phyloP scores from a whole-genome alignment of 108 stramenopile species.

The Pelagomonas calceolata region DNA sequence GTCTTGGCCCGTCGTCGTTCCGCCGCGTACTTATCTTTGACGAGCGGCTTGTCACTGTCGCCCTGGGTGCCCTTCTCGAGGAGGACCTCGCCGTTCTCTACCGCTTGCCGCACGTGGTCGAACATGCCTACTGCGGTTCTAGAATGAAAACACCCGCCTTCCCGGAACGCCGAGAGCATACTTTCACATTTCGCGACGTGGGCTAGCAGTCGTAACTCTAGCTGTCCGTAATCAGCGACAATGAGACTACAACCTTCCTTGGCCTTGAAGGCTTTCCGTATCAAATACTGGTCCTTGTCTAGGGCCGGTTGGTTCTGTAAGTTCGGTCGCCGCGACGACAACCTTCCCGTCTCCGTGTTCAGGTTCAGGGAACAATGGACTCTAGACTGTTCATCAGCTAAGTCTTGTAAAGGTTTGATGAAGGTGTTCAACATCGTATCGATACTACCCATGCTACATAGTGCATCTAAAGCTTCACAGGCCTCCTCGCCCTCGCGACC shows the following conservation, averaged over 20 bases:
- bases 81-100: conserved; percentile 82
- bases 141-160: conserved; percentile 96
- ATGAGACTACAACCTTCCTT: conserved; percentile 81
- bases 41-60: conserved; percentile 70
- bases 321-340: conserved; percentile 87
- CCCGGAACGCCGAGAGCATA: conserved; percentile 91
- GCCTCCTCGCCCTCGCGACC: conserved; percentile 71
- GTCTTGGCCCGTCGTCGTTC: conserved; percentile 97
- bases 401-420: conserved; percentile 58
- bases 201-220: conserved; percentile 89
- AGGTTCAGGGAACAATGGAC: conserved; percentile 94
- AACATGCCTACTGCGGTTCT: conserved; percentile 98
- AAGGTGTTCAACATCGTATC: conserved; percentile 92
- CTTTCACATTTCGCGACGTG: conserved; percentile 87
- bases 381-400: conserved; percentile 73
- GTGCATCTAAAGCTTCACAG: conserved; percentile 75
- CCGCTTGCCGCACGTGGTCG: conserved; percentile 75
- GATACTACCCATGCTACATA: conserved; percentile 75
- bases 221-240: conserved; percentile 98
- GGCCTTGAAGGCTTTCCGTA: conserved; percentile 79
- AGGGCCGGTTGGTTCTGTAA: conserved; percentile 98
- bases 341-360: conserved; percentile 96
- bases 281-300: conserved; percentile 89
- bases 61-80: conserved; percentile 67
- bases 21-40: conserved; percentile 92